These are phyloP conservation scores for Termitomyces sp. DNA, from an alignment of 768 basidiomycete genomes.

Conservation along the genomic window DNA sequence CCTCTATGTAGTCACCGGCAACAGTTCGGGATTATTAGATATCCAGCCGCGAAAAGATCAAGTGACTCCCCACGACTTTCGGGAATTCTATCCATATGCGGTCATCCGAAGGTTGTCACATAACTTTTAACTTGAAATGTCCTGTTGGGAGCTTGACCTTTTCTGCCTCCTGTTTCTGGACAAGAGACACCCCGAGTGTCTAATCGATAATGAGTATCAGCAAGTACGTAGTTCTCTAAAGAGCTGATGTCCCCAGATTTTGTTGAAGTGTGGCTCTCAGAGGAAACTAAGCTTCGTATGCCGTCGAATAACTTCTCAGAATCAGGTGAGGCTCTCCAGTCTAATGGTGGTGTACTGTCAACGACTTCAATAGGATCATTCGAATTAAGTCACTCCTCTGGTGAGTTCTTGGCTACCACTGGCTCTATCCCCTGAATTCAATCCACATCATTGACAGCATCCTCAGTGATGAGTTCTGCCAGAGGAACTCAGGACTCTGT, in stretches of 20 bases:
- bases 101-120: slow-evolving; percentile 24
- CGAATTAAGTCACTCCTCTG: neutral
- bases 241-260: neutral
- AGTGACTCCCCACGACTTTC: slow-evolving; percentile 26
- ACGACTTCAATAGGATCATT: neutral
- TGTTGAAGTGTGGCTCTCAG: neutral
- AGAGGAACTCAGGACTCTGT: neutral
- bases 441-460: neutral
- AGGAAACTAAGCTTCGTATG: neutral
- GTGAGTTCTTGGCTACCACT: neutral
- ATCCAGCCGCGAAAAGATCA: slow-evolving; percentile 18
- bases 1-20: slow-evolving; percentile 1
- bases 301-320: neutral
- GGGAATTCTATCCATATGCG: slow-evolving; percentile 28
- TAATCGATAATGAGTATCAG: slow-evolving; percentile 8
- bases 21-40: slow-evolving; percentile 8
- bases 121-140: slow-evolving; percentile 21
- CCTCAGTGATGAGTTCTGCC: neutral
- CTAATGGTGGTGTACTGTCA: neutral
- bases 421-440: neutral
- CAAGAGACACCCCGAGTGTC: neutral
- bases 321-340: neutral
- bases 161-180: neutral
- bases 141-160: neutral
- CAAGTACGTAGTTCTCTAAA: slow-evolving; percentile 7